phyloP scores from a whole-genome alignment of 2,329 filamentous ascomycete genomes.

The Cladosporium halotolerans region DNA sequence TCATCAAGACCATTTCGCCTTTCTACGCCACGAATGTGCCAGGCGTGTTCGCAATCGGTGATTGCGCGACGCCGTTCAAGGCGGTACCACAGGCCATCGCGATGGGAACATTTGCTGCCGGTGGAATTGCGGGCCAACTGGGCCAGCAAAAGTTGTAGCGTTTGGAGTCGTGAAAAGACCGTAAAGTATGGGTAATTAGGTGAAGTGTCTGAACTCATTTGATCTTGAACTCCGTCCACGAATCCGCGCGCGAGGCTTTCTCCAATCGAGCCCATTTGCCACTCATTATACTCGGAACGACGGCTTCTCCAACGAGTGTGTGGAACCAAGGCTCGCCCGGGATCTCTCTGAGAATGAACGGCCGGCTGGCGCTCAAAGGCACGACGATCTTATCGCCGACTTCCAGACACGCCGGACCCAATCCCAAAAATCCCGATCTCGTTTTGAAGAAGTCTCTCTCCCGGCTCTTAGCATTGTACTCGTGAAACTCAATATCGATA shows the following conservation, averaged over 20 bases:
- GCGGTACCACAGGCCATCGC: constrained; percentile 3
- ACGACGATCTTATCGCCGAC: constrained; percentile 13
- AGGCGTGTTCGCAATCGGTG: constrained; percentile 5
- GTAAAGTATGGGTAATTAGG: too few species aligned
- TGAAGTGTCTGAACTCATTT: background rate
- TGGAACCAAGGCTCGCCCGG: constrained; percentile 3
- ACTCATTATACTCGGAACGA: constrained; percentile 14
- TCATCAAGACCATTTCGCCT: background rate
- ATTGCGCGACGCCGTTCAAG: constrained; percentile 8
- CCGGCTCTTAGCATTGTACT: constrained; percentile 12
- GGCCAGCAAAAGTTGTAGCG: background rate
- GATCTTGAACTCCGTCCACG: background rate
- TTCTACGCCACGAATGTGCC: background rate
- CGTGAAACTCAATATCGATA: constrained; percentile 10
- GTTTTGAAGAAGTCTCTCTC: constrained; percentile 21
- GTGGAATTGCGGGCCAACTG: background rate
- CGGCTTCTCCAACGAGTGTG: constrained; percentile 13
- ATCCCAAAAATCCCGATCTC: constrained; percentile 15
- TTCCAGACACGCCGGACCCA: constrained; percentile 14
- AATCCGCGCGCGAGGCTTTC: background rate
- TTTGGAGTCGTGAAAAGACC: background rate
- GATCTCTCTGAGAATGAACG: constrained; percentile 11
- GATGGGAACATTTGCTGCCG: constrained; percentile 19
- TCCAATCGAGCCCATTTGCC: constrained; percentile 2
- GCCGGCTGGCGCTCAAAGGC: constrained; percentile 12